Evolutionary conservation across 768 basidiomycete species (phyloP).

Genomic region (Sporobolomyces pararoseus): DNA sequence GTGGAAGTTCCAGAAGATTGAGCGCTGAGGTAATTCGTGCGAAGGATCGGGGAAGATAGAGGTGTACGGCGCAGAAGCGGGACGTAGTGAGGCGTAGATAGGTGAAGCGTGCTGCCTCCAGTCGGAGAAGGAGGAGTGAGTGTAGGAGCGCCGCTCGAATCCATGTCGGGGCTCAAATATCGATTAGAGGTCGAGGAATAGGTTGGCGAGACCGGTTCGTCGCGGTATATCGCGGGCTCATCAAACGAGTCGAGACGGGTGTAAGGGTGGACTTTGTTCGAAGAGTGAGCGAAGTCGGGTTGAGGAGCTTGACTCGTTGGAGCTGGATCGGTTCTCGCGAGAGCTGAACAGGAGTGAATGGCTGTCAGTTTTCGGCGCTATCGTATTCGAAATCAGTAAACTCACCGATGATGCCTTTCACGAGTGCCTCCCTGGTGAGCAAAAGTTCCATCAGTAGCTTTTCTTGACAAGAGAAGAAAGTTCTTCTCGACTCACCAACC

Average conservation of each 20-base stretch:
- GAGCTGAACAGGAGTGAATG: no score
- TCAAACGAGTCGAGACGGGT: not conserved
- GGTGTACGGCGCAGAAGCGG: not conserved
- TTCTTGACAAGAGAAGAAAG: no score
- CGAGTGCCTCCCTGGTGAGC: conserved; percentile 2
- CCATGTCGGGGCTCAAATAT: not conserved
- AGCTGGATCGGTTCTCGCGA: not conserved
- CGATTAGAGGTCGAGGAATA: not conserved
- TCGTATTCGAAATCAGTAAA: no score
- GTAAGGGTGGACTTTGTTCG: not conserved
- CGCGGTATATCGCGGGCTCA: not conserved
- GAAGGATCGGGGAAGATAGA: conserved; percentile 12
- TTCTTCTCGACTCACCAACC: conserved; percentile 29
- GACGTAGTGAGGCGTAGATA: not conserved
- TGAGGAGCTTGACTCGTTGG: not conserved
- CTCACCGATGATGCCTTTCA: conserved; percentile 23
- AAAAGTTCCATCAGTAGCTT: no score
- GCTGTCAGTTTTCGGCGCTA: no score
- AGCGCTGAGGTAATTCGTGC: conserved; percentile 4
- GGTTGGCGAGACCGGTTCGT: conserved; percentile 1
- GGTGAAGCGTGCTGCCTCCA: not conserved
- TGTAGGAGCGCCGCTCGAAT: not conserved
- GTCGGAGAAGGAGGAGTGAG: not conserved
- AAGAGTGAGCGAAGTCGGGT: not conserved
- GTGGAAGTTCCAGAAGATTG: not conserved